Evolutionary conservation across 257 asterid species (phyloP).

Genomic region (Handroanthus guayacan): DNA sequence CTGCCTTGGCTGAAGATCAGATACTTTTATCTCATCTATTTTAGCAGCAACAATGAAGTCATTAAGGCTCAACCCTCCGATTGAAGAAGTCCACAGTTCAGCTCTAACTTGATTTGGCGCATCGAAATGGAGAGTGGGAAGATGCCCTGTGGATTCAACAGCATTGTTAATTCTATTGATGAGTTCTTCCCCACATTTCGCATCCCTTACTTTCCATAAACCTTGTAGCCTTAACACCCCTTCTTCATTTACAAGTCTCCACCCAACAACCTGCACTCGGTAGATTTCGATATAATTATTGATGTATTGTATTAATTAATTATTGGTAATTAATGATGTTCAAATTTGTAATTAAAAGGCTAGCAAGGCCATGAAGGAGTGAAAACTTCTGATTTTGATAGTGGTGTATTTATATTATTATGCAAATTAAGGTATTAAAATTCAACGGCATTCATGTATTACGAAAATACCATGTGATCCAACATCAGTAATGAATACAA

Average conservation of each 20-base stretch:
- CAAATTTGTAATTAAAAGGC: no score
- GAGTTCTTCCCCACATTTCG: constrained; percentile 68
- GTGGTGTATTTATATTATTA: no score
- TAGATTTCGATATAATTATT: not conserved
- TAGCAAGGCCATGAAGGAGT: no score
- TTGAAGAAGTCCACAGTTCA: constrained; percentile 67
- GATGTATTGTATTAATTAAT: no score
- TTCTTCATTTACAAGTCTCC: constrained; percentile 68
- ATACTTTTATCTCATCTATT: constrained; percentile 73
- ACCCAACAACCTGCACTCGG: constrained; percentile 72
- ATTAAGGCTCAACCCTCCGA: constrained; percentile 83
- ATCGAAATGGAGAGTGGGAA: constrained; percentile 62
- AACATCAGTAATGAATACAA: no score
- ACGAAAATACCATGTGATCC: no score
- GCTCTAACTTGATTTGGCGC: constrained; percentile 79
- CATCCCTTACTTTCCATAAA: constrained; percentile 82
- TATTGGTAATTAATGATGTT: no score
- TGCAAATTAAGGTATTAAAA: no score
- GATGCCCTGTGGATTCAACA: constrained; percentile 66
- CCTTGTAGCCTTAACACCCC: constrained; percentile 65
- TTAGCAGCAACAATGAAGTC: constrained; percentile 92
- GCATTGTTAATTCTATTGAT: constrained; percentile 59
- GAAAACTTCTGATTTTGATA: no score
- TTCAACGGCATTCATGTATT: no score
- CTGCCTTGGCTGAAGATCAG: constrained; percentile 84